Evolutionary conservation across 805 yeast species (phyloP), one percentile per base, ranked within the genome.

Genomic region (Yamadazyma paraphyllophila): DNA sequence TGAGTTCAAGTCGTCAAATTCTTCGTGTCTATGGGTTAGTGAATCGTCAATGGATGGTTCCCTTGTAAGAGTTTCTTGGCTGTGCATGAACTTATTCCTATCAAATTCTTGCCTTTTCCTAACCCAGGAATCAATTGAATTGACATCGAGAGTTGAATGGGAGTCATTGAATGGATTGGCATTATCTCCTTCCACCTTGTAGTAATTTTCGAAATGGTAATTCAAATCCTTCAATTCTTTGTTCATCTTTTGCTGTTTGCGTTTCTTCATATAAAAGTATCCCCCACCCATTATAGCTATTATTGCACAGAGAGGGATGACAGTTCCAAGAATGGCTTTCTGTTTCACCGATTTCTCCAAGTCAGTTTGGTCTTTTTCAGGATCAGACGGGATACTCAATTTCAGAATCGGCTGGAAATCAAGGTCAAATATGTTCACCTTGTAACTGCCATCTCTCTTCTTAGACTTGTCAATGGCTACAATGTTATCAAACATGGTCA

Each of bases 51-150:
- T 11, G 12, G 33, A 13, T 12, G 16, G n/a, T 8, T 35, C 32
- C n/a, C 27, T 41, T 13, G 44, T 36, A 3, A 49, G 27, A 3
- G 55, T 52, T 12, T 52, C 55, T 39, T 43, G 49, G 27, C 48
- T 46, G 6, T 45, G 43, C 51, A 49, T 38, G 33, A 46, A 40
- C 25, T 63, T 59, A 25, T 33, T 42, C 41, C 41, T 45, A 46
- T 73, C 81, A 49, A 65, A 77, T 45, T 72, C 72, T 44, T 73
- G 73, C 49, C 82, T 59, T 55, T 78, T 78, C 25, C 70, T 64
- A 36, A 71, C 69, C 82, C 82, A 78, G 16, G 80, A 75, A 47
- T 72, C 73, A 17, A 79, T 72, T 4, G 82, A 77, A 8, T 73
- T 61, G 24, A 65, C 74, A 41, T 76, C 83, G 27, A 71, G 51